Percentiles rank a stretch among this genome's conserved stretches.
phyloP scores from a whole-genome alignment of 108 stramenopile genomes.

The Pelagomonas calceolata region DNA sequence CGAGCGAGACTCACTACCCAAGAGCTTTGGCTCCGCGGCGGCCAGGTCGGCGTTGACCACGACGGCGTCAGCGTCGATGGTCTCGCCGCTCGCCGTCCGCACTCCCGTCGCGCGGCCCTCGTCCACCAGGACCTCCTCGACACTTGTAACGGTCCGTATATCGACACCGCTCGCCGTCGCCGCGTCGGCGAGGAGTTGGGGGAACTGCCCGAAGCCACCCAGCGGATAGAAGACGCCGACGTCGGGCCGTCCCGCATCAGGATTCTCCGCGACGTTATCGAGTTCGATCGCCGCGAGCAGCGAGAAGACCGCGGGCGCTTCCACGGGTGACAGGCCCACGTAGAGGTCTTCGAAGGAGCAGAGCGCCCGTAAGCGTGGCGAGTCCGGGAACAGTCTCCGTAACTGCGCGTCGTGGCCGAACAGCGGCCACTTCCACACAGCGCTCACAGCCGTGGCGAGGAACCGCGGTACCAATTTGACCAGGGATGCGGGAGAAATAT shows the following conservation, averaged over 20 bases:
- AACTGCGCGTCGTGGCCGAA: constrained; percentile 20
- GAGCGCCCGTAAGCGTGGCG: constrained; percentile 35
- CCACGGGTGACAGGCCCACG: constrained; percentile 74
- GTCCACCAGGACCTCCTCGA: constrained; percentile 40
- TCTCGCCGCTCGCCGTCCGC: constrained; percentile 14
- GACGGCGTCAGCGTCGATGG: constrained; percentile 60
- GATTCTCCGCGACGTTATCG: constrained; percentile 12
- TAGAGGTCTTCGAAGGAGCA: constrained; percentile 84
- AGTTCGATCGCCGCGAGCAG: constrained; percentile 77
- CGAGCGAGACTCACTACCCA: constrained; percentile 15
- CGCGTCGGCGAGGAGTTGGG: constrained; percentile 42
- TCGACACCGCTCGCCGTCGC: constrained; percentile 45
- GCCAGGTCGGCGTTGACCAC: constrained; percentile 80
- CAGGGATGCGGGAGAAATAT: neutral
- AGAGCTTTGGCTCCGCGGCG: constrained; percentile 53
- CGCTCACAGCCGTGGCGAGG: neutral
- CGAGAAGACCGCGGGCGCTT: constrained; percentile 80
- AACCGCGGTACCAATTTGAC: constrained; percentile 15
- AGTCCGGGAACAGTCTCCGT: constrained; percentile 10
- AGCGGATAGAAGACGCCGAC: constrained; percentile 40
- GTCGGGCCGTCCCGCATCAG: neutral
- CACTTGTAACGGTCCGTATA: constrained; percentile 41
- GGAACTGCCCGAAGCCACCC: constrained; percentile 67
- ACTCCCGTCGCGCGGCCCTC: constrained; percentile 31
- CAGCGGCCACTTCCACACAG: constrained; percentile 5